Evolutionary conservation across 768 basidiomycete genomes (phyloP), one percentile per base, ranked within the genome.

Genomic region (Panellus pusillus): DNA sequence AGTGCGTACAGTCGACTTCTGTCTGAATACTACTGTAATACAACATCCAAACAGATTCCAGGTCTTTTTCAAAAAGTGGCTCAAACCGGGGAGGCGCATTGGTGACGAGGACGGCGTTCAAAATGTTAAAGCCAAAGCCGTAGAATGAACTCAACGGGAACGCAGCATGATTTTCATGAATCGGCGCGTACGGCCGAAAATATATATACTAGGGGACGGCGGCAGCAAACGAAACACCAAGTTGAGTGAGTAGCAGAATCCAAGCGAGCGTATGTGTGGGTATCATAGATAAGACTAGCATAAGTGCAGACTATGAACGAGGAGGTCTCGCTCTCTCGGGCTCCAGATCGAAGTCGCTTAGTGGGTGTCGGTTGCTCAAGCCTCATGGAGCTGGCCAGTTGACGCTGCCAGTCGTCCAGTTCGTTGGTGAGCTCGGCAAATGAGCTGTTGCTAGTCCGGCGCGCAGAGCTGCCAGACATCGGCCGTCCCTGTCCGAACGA

Each of bases 1-100:
- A 97, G 92, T 95, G 66, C 65, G 86, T 79, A n/a, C 9, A 41
- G 19, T 19, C 38, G 17, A 36, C n/a, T 31, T 61, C 39, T 35
- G 36, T 47, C 28, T 44, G 24, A n/a, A n/a, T n/a, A n/a, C n/a
- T n/a, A n/a, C n/a, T n/a, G n/a, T n/a, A 51, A 35, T 44, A 29
- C 41, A 14, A 43, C 29, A 31, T 5, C 27, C 56, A 35, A 63
- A 48, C 42, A 32, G 42, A 43, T 62, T 53, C 19, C 53, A 94
- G 92, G 72, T 83, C 87, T 27, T 87, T 71, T 98, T 99, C 82
- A 99, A 99, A 73, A 98, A 98, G 70, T 97, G 95, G 92, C 76
- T 98, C 29, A 86, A 86, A 54, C 71, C 97, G 36, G 97, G 98
- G 69, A 83, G 82, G 61, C 81, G 83, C 61, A 72, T 94, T 54